Evolutionary conservation across 2,329 filamentous ascomycete genomes (phyloP), one percentile per base, ranked within the genome.

Genomic region (Fusarium scirpi): DNA sequence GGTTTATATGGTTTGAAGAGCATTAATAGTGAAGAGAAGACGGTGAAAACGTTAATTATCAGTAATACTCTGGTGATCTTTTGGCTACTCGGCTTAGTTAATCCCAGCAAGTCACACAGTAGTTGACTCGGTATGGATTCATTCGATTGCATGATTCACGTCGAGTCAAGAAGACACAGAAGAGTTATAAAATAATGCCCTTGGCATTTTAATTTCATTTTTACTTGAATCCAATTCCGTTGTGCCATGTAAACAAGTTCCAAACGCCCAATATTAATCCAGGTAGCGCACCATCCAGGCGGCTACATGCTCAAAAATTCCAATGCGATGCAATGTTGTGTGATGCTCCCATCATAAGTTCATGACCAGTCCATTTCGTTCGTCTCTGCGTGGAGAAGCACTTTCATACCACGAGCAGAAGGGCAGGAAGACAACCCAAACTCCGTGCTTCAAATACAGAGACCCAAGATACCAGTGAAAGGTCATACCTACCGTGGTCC

Each of bases 361-460:
- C 73, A 72, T 75, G 71, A 75, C 72, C 68, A 65, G 62, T 73
- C 70, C 70, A 59, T 79, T 78, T 78, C 78, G 76, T 78, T 78
- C 71, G 72, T 76, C 77, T 72, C 73, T 77, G 75, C 78, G 80
- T 82, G 79, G 80, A 81, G 80, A 83, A 82, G 80, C 80, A 77
- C 81, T 84, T 85, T 85, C 84, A 78, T 82, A 81, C 83, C 83
- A 83, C 83, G 80, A 79, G 81, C 80, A 80, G 78, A 79, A 80
- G 79, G 77, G 77, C 75, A 80, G 72, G 71, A 73, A 73, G 74
- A 79, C 77, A 79, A 83, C 83, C 81, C 79, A 84, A 56, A 87
- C 85, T 81, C 86, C 86, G 82, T 81, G 85, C 85, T 87, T 87
- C 80, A 81, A 80, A 76, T 79, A 79, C 79, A 81, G 76, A 77